Evolutionary conservation across 768 basidiomycete species (phyloP).

Genomic region (Mycena sanguinolenta): DNA sequence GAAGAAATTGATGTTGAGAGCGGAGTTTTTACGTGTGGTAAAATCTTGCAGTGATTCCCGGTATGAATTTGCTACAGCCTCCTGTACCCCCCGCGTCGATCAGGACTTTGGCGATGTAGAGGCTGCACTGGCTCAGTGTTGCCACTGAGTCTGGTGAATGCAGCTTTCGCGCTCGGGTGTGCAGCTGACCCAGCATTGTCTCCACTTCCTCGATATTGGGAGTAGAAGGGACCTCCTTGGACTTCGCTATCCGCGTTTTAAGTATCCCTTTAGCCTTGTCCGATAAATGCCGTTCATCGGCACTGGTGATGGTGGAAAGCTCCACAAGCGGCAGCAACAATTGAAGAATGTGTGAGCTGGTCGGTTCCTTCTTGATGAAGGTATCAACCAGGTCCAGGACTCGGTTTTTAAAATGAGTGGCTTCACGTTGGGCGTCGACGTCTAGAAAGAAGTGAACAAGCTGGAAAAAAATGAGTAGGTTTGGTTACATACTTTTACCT

Average conservation of each 20-base stretch:
- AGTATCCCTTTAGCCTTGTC: slow-evolving; percentile 90
- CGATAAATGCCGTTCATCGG: slow-evolving; percentile 89
- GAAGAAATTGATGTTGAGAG: slow-evolving; percentile 81
- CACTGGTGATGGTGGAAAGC: slow-evolving; percentile 72
- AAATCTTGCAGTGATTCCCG: slow-evolving; percentile 80
- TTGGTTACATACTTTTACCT: slow-evolving; percentile 69
- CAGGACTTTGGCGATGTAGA: slow-evolving; percentile 74
- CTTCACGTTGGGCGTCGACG: slow-evolving; percentile 84
- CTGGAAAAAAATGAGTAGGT: background rate
- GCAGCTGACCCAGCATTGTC: slow-evolving; percentile 72
- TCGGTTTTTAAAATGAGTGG: slow-evolving; percentile 96
- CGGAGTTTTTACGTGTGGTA: slow-evolving; percentile 83
- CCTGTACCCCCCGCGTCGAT: slow-evolving; percentile 57
- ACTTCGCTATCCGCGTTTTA: slow-evolving; percentile 77
- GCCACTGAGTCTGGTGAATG: slow-evolving; percentile 73
- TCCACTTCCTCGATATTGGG: slow-evolving; percentile 59
- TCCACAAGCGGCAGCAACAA: slow-evolving; percentile 84
- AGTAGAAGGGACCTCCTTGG: slow-evolving; percentile 73
- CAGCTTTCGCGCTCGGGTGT: slow-evolving; percentile 77
- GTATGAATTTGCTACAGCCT: slow-evolving; percentile 67
- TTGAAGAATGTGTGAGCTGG: slow-evolving; percentile 76
- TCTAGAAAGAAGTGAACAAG: slow-evolving; percentile 50
- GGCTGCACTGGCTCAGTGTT: slow-evolving; percentile 75
- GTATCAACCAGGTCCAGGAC: slow-evolving; percentile 95
- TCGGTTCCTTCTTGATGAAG: slow-evolving; percentile 82